These are phyloP conservation scores for Cercis canadensis DNA, from an alignment of 306 rosid species.

Conservation along the genomic window DNA sequence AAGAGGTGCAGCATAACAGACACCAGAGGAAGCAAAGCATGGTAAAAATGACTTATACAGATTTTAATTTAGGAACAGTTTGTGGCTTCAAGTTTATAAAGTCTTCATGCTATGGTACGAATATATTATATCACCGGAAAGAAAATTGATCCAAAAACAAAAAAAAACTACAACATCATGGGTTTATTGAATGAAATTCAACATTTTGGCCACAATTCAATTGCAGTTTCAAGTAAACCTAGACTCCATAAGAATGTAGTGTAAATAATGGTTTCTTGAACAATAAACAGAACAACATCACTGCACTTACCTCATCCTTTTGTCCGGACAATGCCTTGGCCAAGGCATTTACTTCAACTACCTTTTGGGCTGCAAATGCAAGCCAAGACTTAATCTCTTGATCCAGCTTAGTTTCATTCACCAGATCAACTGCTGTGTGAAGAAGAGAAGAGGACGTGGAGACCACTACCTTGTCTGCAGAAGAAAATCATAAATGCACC, in stretches of 20 bases:
- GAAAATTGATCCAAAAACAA: too few species aligned
- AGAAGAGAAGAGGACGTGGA: constrained; percentile 74
- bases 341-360: constrained; percentile 68
- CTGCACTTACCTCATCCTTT: constrained; percentile 49
- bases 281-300: too few species aligned
- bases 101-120: too few species aligned
- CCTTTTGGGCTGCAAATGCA: constrained; percentile 72
- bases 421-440: constrained; percentile 70
- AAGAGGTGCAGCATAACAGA: background rate
- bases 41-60: background rate
- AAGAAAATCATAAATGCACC: background rate
- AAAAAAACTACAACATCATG: too few species aligned
- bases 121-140: too few species aligned
- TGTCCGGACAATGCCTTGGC: constrained; percentile 65
- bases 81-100: background rate
- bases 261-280: too few species aligned
- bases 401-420: constrained; percentile 62
- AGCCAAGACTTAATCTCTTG: constrained; percentile 67
- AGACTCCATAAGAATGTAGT: too few species aligned
- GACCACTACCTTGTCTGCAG: constrained; percentile 60
- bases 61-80: background rate
- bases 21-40: background rate
- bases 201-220: background rate
- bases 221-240: background rate
- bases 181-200: too few species aligned